Conservation (phyloP, 75 land plant species). For the Pinus tabuliformis region DNA sequence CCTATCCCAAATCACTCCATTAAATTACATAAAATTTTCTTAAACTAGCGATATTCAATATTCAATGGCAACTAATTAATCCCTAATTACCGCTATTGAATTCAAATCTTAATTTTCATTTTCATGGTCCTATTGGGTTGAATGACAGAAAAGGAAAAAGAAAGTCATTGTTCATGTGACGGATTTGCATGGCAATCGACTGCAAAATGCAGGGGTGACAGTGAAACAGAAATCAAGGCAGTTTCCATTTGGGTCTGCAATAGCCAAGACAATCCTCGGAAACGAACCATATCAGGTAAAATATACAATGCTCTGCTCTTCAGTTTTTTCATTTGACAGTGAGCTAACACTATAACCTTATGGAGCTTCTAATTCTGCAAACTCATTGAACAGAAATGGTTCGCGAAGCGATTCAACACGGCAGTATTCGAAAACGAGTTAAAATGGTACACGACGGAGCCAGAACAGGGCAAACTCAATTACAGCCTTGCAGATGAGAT, state of each 20-base stretch:
- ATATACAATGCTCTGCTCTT: too few species aligned
- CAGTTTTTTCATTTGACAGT: too few species aligned
- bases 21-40: too few species aligned
- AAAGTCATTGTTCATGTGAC: slow-evolving; percentile 34
- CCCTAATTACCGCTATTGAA: too few species aligned
- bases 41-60: too few species aligned
- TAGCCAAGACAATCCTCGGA: slow-evolving; percentile 34
- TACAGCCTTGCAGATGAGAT: slow-evolving; percentile 58
- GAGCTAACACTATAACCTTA: too few species aligned
- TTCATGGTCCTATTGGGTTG: too few species aligned
- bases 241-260: slow-evolving; percentile 73
- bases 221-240: slow-evolving; percentile 11
- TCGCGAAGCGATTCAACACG: slow-evolving; percentile 40
- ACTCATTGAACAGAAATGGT: slow-evolving; percentile 39
- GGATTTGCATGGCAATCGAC: slow-evolving; percentile 18
- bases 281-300: slow-evolving; percentile 40
- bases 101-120: too few species aligned
- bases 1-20: too few species aligned
- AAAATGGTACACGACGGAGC: slow-evolving; percentile 79
- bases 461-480: slow-evolving; percentile 35
- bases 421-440: slow-evolving; percentile 67
- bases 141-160: slow-evolving; percentile 36
- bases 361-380: background rate
- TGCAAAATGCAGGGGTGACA: slow-evolving; percentile 21
- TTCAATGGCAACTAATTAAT: too few species aligned